Percentiles rank a stretch among this genome's conserved stretches.
These are phyloP conservation scores for Ophiocordyceps australis DNA, from an alignment of 2,329 filamentous ascomycete species.

Conservation along the genomic window DNA sequence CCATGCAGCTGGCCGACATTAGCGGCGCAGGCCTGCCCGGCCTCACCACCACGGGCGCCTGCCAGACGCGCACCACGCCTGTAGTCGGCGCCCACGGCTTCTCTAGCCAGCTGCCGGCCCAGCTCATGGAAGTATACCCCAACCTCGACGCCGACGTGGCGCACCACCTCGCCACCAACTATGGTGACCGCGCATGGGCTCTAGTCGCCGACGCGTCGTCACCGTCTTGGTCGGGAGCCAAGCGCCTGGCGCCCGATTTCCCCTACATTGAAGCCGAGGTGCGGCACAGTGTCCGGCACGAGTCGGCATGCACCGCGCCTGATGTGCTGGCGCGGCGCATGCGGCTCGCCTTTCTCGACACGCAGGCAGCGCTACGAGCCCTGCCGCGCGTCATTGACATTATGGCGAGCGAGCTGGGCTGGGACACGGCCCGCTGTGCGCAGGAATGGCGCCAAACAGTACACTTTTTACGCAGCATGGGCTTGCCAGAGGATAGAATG, in stretches of 20 bases:
- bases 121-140: conserved; percentile 18
- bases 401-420: conserved; percentile 51
- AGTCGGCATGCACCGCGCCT: conserved; percentile 54
- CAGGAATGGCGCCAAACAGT: conserved; percentile 33
- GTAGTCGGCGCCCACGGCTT: conserved; percentile 64
- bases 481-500: conserved; percentile 13
- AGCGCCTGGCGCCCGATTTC: conserved; percentile 45
- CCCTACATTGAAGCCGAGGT: conserved; percentile 61
- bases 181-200: conserved; percentile 47
- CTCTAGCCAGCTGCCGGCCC: conserved; percentile 13
- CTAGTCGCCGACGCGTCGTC: conserved; percentile 34
- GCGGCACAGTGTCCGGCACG: conserved; percentile 51
- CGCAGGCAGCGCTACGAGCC: conserved; percentile 49
- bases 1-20: conserved; percentile 40
- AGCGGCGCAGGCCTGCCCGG: conserved; percentile 37
- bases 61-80: conserved; percentile 56
- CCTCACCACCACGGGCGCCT: conserved; percentile 44
- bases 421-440: conserved; percentile 40
- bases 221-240: conserved; percentile 26
- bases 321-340: conserved; percentile 56
- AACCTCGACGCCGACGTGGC: conserved; percentile 20
- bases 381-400: conserved; percentile 54
- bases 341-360: conserved; percentile 59
- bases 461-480: conserved; percentile 25
- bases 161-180: conserved; percentile 20